Conservation (phyloP, 2,329 filamentous ascomycete genomes). For the Cordyceps javanica region DNA sequence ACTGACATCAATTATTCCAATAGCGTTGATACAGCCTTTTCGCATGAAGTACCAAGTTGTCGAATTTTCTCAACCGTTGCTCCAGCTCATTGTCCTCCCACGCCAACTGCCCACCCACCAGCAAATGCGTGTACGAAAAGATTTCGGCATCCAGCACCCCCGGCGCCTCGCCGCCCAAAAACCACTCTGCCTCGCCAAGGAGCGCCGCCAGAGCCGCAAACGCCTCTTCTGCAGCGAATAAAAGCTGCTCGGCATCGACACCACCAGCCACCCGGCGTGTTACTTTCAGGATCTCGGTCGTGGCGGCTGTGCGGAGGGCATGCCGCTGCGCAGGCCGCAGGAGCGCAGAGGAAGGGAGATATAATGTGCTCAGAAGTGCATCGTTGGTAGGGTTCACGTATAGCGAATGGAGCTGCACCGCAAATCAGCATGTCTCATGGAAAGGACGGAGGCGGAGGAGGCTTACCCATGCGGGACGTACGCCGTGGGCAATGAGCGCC, state of each 20-base stretch:
- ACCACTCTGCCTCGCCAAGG: conserved; percentile 38
- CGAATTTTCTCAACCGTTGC: conserved; percentile 48
- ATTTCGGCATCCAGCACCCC: conserved; percentile 80
- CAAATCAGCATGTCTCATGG: background rate
- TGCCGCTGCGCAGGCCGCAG: conserved; percentile 58
- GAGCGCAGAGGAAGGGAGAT: conserved; percentile 60
- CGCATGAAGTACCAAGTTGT: conserved; percentile 51
- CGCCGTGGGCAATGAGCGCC: conserved; percentile 65
- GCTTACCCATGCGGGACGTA: conserved; percentile 81
- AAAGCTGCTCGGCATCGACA: conserved; percentile 32
- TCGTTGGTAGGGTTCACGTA: conserved; percentile 70
- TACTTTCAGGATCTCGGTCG: conserved; percentile 64
- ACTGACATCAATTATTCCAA: background rate
- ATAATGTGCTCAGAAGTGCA: conserved; percentile 61
- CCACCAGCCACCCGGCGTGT: conserved; percentile 31
- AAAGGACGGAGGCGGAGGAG: background rate
- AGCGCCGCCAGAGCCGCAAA: conserved; percentile 40
- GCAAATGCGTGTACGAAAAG: conserved; percentile 81
- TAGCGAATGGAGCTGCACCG: conserved; percentile 65
- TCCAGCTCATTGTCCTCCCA: conserved; percentile 61
- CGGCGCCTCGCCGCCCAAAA: conserved; percentile 47
- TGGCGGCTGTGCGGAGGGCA: conserved; percentile 67
- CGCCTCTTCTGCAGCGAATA: conserved; percentile 38
- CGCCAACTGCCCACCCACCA: conserved; percentile 57
- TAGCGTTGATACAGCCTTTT: conserved; percentile 31